Conservation (phyloP, 495 filamentous ascomycete genomes). For the Talaromyces proteolyticus region DNA sequence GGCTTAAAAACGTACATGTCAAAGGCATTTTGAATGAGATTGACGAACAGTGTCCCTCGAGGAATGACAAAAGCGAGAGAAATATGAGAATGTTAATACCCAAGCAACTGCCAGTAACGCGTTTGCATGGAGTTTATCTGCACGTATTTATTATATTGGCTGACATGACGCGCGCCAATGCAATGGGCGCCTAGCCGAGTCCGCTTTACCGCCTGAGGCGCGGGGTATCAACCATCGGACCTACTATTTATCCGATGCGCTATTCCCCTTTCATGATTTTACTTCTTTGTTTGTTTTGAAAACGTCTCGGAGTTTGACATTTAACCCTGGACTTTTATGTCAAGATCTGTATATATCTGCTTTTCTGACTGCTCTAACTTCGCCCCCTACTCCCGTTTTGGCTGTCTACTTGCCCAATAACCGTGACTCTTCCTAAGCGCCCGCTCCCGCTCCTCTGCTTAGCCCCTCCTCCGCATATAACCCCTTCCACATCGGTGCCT, state of each 20-base stretch:
- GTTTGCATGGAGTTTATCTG: too few relatives aligned
- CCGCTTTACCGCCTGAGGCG: background rate
- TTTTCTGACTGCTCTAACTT: background rate
- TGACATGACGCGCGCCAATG: background rate
- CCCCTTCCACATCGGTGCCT: background rate
- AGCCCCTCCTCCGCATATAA: slow-evolving; percentile 3
- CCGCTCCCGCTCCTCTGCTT: background rate
- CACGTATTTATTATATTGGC: too few relatives aligned
- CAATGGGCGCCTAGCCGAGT: background rate
- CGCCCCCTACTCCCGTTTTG: background rate
- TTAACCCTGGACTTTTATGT: background rate
- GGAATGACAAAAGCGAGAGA: too few relatives aligned
- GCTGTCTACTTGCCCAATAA: background rate
- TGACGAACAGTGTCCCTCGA: background rate
- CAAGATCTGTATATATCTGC: background rate
- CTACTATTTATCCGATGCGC: too few relatives aligned
- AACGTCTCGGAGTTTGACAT: too few relatives aligned
- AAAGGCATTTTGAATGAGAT: slow-evolving; percentile 27
- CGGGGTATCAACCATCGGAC: too few relatives aligned
- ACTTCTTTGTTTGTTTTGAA: too few relatives aligned
- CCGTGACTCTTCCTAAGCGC: background rate
- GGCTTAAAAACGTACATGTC: slow-evolving; percentile 28
- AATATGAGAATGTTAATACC: too few relatives aligned
- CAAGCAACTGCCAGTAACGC: too few relatives aligned
- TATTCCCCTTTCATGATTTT: too few relatives aligned